Conservation (phyloP, 805 yeast species). For the Blastobotrys parvus region DNA sequence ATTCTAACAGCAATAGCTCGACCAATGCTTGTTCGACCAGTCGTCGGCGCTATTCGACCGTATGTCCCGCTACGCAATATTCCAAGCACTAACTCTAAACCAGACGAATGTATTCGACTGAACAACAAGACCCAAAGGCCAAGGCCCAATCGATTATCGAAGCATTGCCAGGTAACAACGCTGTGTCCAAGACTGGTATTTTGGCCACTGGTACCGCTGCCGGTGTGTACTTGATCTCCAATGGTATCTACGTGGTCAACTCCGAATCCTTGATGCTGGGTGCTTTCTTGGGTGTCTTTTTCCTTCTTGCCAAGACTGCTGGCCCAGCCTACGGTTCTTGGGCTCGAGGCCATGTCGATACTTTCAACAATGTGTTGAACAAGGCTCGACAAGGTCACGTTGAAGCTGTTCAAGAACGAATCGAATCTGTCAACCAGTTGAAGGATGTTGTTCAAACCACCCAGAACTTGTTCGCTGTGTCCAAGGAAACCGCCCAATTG, state of each 20-base stretch:
- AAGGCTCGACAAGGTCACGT: constrained; percentile 86
- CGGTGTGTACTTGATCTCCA: constrained; percentile 85
- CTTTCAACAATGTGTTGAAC: constrained; percentile 74
- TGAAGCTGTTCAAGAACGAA: constrained; percentile 87
- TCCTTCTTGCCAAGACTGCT: constrained; percentile 71
- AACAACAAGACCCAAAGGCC: constrained; percentile 64
- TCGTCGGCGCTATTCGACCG: constrained; percentile 7
- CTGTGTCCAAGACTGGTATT: constrained; percentile 86
- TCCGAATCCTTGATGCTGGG: constrained; percentile 84
- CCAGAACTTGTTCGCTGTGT: constrained; percentile 82
- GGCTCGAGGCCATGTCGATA: constrained; percentile 80
- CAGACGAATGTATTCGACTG: constrained; percentile 24
- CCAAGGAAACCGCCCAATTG: constrained; percentile 92
- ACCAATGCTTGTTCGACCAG: constrained; percentile 8
- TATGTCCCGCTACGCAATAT: background rate
- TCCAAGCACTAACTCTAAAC: background rate
- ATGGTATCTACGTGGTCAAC: constrained; percentile 85
- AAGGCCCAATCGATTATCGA: constrained; percentile 86
- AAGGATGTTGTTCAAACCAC: constrained; percentile 90
- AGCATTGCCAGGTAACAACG: constrained; percentile 86
- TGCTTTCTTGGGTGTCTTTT: constrained; percentile 71
- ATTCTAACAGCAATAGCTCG: constrained; percentile 5
- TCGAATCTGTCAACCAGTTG: constrained; percentile 76
- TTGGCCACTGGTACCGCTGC: constrained; percentile 95
- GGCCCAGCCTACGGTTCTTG: constrained; percentile 94